Conservation (phyloP, 495 filamentous ascomycete genomes). For the Tricharina praecox region DNA sequence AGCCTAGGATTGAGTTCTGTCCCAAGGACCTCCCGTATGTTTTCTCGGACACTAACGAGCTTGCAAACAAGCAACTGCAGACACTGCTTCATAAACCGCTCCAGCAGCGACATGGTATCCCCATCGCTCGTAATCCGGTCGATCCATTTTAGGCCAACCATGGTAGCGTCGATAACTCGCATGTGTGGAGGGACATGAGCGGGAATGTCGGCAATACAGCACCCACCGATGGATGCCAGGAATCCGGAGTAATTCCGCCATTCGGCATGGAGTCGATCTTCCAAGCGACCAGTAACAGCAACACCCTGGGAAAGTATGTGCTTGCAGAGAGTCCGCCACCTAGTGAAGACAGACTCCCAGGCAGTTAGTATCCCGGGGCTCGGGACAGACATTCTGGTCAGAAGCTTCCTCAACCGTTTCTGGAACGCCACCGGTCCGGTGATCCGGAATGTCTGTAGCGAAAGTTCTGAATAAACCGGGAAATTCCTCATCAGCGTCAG, state of each 20-base stretch:
- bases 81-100: constrained; percentile 42
- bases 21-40: constrained; percentile 44
- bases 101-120: constrained; percentile 40
- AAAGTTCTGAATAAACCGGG: constrained; percentile 43
- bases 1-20: constrained; percentile 41
- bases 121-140: constrained; percentile 41
- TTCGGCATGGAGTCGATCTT: constrained; percentile 39
- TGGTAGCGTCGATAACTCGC: constrained; percentile 36
- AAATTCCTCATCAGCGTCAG: constrained; percentile 40
- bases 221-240: constrained; percentile 46
- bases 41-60: constrained; percentile 45
- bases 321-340: constrained; percentile 42
- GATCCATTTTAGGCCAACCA: constrained; percentile 45
- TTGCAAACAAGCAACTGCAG: constrained; percentile 44
- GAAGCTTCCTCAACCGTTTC: constrained; percentile 39
- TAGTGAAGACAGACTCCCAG: constrained; percentile 45
- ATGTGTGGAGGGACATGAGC: constrained; percentile 25
- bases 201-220: constrained; percentile 42
- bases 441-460: constrained; percentile 43
- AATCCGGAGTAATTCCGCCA: constrained; percentile 53
- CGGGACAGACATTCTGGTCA: constrained; percentile 43
- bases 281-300: constrained; percentile 31
- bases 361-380: constrained; percentile 43
- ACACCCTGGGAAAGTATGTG: constrained; percentile 35
- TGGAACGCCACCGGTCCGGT: constrained; percentile 51